Percentiles rank a stretch among this genome's conserved stretches.
These are phyloP conservation scores for Theobroma cacao DNA, from an alignment of 345 rosid species.

Conservation along the genomic window DNA sequence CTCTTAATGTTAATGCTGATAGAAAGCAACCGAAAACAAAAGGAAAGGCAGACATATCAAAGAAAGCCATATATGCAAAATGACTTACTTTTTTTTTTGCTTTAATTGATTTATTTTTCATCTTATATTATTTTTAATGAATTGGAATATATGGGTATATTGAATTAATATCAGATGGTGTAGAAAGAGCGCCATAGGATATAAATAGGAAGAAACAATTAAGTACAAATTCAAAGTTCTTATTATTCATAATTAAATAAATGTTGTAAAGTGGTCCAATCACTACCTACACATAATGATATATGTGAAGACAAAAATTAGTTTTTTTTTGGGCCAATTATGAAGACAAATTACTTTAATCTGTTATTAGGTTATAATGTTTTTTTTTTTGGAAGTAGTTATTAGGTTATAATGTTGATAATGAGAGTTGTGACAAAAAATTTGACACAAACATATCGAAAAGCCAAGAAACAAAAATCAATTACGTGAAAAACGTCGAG, in stretches of 20 bases:
- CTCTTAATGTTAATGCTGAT: not conserved
- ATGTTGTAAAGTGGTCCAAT: not conserved
- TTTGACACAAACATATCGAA: not conserved
- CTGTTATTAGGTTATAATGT: not conserved
- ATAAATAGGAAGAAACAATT: not conserved
- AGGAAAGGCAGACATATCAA: not conserved
- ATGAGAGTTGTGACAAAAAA: not conserved
- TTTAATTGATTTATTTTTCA: not conserved
- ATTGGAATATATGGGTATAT: not conserved
- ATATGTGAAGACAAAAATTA: not conserved
- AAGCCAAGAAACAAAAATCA: not conserved
- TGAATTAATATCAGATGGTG: not conserved
- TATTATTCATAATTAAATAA: not conserved
- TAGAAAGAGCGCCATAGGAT: not conserved
- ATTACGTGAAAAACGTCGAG: not conserved
- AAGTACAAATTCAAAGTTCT: not conserved
- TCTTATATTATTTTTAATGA: not conserved
- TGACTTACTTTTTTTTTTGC: not conserved
- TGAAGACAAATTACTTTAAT: not conserved
- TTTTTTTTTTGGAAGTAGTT: too few species aligned
- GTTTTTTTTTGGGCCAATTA: not conserved
- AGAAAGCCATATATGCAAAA: not conserved
- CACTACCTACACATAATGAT: not conserved
- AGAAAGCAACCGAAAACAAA: not conserved
- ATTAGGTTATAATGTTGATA: not conserved